Evolutionary conservation across 805 yeast species (phyloP).

Genomic region (Pichia exigua): DNA sequence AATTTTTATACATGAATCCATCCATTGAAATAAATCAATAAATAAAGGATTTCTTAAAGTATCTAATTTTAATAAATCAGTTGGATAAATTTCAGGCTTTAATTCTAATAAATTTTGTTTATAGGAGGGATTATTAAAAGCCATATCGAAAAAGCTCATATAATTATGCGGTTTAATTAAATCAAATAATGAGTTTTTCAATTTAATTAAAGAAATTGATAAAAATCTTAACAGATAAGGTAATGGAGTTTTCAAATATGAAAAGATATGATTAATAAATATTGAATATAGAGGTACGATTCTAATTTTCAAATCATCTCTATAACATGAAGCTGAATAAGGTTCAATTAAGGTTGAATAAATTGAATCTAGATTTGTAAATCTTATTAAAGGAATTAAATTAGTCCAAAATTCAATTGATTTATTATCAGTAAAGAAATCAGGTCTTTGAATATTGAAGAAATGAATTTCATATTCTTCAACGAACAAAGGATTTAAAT

Average conservation of each 20-base stretch:
- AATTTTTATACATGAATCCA: slow-evolving; percentile 32
- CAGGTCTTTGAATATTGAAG: slow-evolving; percentile 45
- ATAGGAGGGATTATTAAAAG: slow-evolving; percentile 48
- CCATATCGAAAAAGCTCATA: slow-evolving; percentile 51
- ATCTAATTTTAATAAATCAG: slow-evolving; percentile 7
- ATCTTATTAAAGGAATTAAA: slow-evolving; percentile 29
- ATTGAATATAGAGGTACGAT: slow-evolving; percentile 33
- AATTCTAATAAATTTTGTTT: slow-evolving; percentile 27
- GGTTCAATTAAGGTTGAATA: slow-evolving; percentile 23
- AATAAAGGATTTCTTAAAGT: slow-evolving; percentile 21
- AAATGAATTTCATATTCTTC: slow-evolving; percentile 52
- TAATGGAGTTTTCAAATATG: slow-evolving; percentile 40
- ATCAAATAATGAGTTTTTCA: slow-evolving; percentile 47
- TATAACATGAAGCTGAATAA: slow-evolving; percentile 17
- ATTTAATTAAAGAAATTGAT: slow-evolving; percentile 33
- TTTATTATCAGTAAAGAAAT: slow-evolving; percentile 34
- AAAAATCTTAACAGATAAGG: slow-evolving; percentile 51
- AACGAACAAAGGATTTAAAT: slow-evolving; percentile 32
- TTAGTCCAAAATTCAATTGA: slow-evolving; percentile 44
- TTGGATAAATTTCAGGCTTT: slow-evolving; percentile 4
- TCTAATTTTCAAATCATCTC: slow-evolving; percentile 21
- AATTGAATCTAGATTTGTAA: slow-evolving; percentile 31
- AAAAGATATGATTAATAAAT: slow-evolving; percentile 44
- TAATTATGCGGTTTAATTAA: slow-evolving; percentile 43
- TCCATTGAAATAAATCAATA: slow-evolving; percentile 50